These are phyloP conservation scores for Cladosporium colombiae DNA, from an alignment of 2,329 filamentous ascomycete species.

Conservation along the genomic window DNA sequence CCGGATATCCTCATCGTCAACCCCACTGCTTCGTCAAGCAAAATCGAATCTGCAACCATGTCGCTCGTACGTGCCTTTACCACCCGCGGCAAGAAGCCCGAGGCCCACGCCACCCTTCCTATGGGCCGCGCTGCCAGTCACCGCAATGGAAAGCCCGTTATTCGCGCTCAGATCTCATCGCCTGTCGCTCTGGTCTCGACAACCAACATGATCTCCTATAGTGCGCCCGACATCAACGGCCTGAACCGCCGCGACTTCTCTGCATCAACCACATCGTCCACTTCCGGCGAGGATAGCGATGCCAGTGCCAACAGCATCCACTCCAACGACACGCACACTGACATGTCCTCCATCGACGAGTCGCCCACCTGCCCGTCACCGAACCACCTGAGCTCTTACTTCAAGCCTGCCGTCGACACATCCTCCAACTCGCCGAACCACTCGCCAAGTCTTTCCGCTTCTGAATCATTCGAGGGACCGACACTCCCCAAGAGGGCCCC, in stretches of 20 bases:
- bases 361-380: slow-evolving; percentile 52
- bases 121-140: slow-evolving; percentile 49
- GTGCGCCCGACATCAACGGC: slow-evolving; percentile 74
- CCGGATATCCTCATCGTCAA: not conserved
- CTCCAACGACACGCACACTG: slow-evolving; percentile 65
- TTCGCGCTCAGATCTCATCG: slow-evolving; percentile 77
- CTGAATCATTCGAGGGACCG: slow-evolving; percentile 57
- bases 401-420: slow-evolving; percentile 50
- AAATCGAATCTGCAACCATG: slow-evolving; percentile 39
- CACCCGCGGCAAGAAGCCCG: slow-evolving; percentile 63
- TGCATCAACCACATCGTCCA: slow-evolving; percentile 52
- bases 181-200: slow-evolving; percentile 88
- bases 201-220: slow-evolving; percentile 95
- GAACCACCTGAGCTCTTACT: slow-evolving; percentile 60
- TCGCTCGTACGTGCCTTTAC: slow-evolving; percentile 73
- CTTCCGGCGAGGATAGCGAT: slow-evolving; percentile 74
- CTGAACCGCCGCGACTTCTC: slow-evolving; percentile 31
- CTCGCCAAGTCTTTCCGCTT: slow-evolving; percentile 62
- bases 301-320: slow-evolving; percentile 53
- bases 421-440: slow-evolving; percentile 24
- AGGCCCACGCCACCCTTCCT: slow-evolving; percentile 33
- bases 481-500: slow-evolving; percentile 74
- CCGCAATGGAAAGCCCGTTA: slow-evolving; percentile 48
- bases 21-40: slow-evolving; percentile 13
- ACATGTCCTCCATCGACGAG: slow-evolving; percentile 57